A percentile compares a stretch with the other conserved stretches of the same genome.
Evolutionary conservation across 306 rosid species (phyloP).

Genomic region (Oxytropis ochrocephala): DNA sequence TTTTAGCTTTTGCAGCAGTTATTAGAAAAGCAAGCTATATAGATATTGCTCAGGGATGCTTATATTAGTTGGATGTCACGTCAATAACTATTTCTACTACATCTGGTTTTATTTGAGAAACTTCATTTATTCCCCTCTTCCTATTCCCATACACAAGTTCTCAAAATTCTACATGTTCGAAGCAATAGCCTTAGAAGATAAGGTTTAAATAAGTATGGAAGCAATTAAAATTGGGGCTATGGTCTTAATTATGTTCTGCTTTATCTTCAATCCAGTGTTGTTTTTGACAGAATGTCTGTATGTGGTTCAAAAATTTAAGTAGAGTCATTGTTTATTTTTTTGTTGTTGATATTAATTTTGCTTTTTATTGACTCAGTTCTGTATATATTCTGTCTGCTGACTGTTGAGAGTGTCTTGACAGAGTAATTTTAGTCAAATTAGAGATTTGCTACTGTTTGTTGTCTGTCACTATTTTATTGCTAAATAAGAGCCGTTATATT

Average conservation of each 20-base stretch:
- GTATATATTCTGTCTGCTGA: neutral
- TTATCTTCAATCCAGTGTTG: neutral
- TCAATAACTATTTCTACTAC: neutral
- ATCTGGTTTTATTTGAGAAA: neutral
- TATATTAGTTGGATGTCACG: neutral
- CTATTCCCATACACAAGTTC: neutral
- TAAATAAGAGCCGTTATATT: slow-evolving; percentile 10
- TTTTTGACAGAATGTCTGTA: neutral
- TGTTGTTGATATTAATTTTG: neutral
- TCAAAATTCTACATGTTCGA: neutral
- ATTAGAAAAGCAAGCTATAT: neutral
- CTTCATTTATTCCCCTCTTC: neutral
- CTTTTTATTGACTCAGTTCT: slow-evolving; percentile 4
- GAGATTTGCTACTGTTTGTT: slow-evolving; percentile 2
- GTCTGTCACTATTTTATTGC: neutral
- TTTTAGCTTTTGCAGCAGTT: neutral
- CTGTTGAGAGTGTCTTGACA: slow-evolving; percentile 7
- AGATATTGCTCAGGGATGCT: neutral
- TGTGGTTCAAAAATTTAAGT: slow-evolving; percentile 1
- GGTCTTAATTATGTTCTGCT: neutral
- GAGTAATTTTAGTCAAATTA: neutral
- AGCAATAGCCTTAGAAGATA: neutral
- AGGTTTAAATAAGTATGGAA: neutral
- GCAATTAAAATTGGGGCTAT: neutral
- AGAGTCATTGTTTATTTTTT: neutral